phyloP scores from a whole-genome alignment of 345 rosid species.

The Trapa incisa region DNA sequence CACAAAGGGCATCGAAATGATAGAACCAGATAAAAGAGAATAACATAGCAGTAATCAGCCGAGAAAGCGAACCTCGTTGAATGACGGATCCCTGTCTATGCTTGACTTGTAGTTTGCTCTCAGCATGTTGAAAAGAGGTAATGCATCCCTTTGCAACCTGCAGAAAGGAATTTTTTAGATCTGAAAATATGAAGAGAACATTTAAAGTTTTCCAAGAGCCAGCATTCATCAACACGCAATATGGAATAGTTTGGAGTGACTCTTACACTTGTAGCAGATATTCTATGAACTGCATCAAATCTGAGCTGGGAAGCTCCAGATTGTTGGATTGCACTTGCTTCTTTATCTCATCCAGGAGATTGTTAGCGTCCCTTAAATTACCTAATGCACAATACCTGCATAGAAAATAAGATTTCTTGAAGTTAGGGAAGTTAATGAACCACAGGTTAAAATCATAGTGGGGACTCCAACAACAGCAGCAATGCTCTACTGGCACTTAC shows the following conservation, averaged over 20 bases:
- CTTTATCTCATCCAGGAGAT: conserved; percentile 64
- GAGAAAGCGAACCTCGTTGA: conserved; percentile 44
- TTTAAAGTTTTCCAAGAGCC: no score
- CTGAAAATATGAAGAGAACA: background rate
- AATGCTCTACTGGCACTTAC: conserved; percentile 25
- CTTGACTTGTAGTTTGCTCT: conserved; percentile 54
- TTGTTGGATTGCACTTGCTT: conserved; percentile 44
- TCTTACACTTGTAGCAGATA: conserved; percentile 72
- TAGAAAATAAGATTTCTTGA: conserved; percentile 6
- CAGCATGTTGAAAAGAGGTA: conserved; percentile 84
- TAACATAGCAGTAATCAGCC: background rate
- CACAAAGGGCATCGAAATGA: conserved; percentile 3
- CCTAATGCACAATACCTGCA: conserved; percentile 76
- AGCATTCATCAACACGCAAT: background rate
- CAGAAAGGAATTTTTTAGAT: conserved; percentile 2
- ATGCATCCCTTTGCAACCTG: conserved; percentile 88
- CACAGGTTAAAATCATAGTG: background rate
- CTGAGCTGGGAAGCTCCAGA: conserved; percentile 47
- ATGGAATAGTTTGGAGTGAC: background rate
- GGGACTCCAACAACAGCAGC: background rate
- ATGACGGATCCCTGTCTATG: conserved; percentile 71
- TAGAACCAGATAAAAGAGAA: background rate
- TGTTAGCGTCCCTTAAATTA: conserved; percentile 70
- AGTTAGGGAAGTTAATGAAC: conserved; percentile 2
- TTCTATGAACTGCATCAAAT: conserved; percentile 44